Conservation (phyloP, 331 rosid species). For the Acacia concinna region DNA sequence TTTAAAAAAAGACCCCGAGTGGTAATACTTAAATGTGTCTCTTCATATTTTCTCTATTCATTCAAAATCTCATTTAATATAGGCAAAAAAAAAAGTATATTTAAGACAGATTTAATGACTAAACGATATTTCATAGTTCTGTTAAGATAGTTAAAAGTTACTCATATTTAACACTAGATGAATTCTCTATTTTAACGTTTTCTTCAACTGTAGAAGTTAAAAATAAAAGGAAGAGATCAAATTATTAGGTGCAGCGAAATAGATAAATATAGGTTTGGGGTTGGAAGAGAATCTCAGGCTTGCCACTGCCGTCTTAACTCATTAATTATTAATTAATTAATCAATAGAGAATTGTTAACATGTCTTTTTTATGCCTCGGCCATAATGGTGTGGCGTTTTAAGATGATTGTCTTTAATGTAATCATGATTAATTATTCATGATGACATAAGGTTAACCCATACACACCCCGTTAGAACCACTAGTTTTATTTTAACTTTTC, state of each 20-base stretch:
- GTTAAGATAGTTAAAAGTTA: too few relatives aligned
- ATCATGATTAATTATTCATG: conserved; percentile 12
- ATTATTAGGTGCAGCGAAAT: not conserved
- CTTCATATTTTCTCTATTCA: too few relatives aligned
- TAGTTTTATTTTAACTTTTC: not conserved
- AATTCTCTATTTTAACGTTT: too few relatives aligned
- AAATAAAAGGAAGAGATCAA: not conserved
- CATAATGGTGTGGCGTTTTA: not conserved
- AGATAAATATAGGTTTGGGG: not conserved
- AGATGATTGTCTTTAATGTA: not conserved
- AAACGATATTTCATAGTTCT: too few relatives aligned
- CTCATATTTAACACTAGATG: too few relatives aligned
- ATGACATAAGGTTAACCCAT: not conserved
- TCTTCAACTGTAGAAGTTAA: not conserved
- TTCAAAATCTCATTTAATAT: too few relatives aligned
- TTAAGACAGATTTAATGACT: too few relatives aligned
- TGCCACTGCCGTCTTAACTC: not conserved
- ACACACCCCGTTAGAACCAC: not conserved
- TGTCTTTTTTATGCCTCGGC: not conserved
- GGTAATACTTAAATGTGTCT: too few relatives aligned
- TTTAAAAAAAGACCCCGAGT: too few relatives aligned
- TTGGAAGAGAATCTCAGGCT: not conserved
- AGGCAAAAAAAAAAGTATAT: too few relatives aligned
- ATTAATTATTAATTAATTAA: not conserved
- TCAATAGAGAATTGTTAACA: not conserved